Conservation (phyloP, 164 flowering plant genomes). For the Taxillus chinensis region DNA sequence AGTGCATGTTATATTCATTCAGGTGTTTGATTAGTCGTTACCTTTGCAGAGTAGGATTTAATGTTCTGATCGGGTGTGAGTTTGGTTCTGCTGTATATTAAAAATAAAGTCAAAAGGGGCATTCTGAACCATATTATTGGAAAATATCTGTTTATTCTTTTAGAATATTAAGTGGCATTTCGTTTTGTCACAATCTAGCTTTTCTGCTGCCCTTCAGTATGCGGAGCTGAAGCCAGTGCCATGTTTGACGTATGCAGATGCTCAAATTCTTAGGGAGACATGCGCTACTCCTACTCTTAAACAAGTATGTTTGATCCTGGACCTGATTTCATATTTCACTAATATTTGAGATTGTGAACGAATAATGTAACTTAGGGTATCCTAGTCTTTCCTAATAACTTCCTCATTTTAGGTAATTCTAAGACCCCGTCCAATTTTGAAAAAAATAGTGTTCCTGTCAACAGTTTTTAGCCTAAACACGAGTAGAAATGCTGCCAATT, state of each 20-base stretch:
- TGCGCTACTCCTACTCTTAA: constrained; percentile 82
- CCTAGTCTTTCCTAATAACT: neutral
- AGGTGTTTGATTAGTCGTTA: too few species aligned
- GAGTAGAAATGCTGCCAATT: too few species aligned
- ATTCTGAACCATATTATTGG: too few species aligned
- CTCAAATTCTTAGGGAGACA: constrained; percentile 57
- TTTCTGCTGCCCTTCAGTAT: constrained; percentile 40
- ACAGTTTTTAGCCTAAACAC: too few species aligned
- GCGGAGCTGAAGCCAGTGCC: constrained; percentile 98
- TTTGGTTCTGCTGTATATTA: too few species aligned
- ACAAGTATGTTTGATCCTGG: constrained; percentile 42
- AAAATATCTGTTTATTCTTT: too few species aligned
- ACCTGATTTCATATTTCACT: neutral
- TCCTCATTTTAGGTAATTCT: neutral
- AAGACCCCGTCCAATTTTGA: neutral
- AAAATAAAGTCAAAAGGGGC: too few species aligned
- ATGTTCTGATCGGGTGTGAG: too few species aligned
- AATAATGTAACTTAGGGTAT: neutral
- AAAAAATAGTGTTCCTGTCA: too few species aligned
- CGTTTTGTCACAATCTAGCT: neutral
- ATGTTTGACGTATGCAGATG: constrained; percentile 82
- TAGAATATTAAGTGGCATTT: neutral
- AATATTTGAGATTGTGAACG: neutral
- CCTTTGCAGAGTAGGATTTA: too few species aligned
- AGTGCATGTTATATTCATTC: too few species aligned